phyloP scores from a whole-genome alignment of 2,329 filamentous ascomycete species.

The Sordariomycetes sp. region DNA sequence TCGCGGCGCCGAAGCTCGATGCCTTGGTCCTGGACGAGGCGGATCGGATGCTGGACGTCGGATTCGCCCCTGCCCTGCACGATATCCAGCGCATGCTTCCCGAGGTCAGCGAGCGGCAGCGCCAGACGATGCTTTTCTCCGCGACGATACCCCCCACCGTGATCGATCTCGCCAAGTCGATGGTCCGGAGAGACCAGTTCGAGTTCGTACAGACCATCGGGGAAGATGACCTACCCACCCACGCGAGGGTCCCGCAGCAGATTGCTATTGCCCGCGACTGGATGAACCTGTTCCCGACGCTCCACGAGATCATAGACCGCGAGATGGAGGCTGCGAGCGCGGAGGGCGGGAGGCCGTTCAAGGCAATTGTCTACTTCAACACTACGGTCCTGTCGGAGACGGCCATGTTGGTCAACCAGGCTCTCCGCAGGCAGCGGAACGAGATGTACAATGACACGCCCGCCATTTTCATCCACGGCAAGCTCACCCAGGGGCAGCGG shows the following conservation, averaged over 20 bases:
- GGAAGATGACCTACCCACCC: conserved; percentile 73
- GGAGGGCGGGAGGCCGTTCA: conserved; percentile 55
- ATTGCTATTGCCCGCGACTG: conserved; percentile 56
- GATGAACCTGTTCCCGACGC: conserved; percentile 64
- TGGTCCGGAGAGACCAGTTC: conserved; percentile 70
- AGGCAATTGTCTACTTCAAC: conserved; percentile 90
- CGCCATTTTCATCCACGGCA: conserved; percentile 63
- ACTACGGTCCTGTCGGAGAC: conserved; percentile 65
- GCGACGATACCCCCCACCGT: conserved; percentile 84
- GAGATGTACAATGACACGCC: conserved; percentile 17
- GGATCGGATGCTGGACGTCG: conserved; percentile 96
- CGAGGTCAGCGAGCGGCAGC: conserved; percentile 45
- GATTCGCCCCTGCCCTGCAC: conserved; percentile 57
- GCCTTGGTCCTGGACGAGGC: conserved; percentile 95
- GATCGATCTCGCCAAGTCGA: conserved; percentile 63
- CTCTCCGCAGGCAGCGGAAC: conserved; percentile 1
- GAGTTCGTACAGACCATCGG: conserved; percentile 84
- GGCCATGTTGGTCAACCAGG: conserved; percentile 37
- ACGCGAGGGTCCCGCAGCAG: conserved; percentile 74
- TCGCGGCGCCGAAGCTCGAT: conserved; percentile 70
- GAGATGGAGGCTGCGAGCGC: conserved; percentile 34
- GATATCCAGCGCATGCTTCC: conserved; percentile 56
- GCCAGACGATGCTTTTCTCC: conserved; percentile 92
- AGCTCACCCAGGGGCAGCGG: conserved; percentile 58
- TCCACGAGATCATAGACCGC: conserved; percentile 65